Base-by-base conservation (phyloP, 345 rosid species). In the Acer negundo region DNA sequence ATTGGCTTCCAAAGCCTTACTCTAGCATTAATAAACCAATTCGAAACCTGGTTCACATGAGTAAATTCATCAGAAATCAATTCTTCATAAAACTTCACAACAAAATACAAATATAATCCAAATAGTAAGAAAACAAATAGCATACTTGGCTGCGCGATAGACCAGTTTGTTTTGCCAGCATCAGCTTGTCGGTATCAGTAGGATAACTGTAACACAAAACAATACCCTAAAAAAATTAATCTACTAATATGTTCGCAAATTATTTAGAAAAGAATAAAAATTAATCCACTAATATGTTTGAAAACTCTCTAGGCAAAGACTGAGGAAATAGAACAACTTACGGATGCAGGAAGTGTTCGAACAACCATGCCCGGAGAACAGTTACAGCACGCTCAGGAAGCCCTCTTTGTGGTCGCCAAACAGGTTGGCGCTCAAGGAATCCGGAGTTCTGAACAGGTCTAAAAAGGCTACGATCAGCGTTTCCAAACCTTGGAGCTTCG, bases 1-100 rank as follows among this genome's bases (percentile, higher is more conserved):
- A 94, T 92, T 8, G 98, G 98, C 85, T 94, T 94, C 98, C 98
- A 94, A 70, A 94, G 89, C 89, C 98, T 86, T 67, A 94, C 98
- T 78, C 98, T 81, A n/a, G 98, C 98, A 83, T 92, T 92, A 56
- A 94, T 94, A 79, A 94, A 94, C 97, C 98, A 94, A 68, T 94
- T 94, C 0, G 98, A 94, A 64, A 93, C 98, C 98, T 93, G 81
- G 46, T 72, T 38, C 53, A 44, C 58, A 59, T 62, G 28, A 5
- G 15, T 1, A 56, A 24, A 69, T 9, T 9, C 56, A 55, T 76
- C 44, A 35, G 10, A 69, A 51, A 58, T 66, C 8, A 47, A 56
- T 22, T 2, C 10, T 3, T 7, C 69, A 42, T 6, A 5, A 6
- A 8, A 44, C n/a, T 67, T 15, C 16, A 35, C 1, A 35, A 12